phyloP scores from a whole-genome alignment of 2,329 filamentous ascomycete genomes.

The Clarireedia sp. region DNA sequence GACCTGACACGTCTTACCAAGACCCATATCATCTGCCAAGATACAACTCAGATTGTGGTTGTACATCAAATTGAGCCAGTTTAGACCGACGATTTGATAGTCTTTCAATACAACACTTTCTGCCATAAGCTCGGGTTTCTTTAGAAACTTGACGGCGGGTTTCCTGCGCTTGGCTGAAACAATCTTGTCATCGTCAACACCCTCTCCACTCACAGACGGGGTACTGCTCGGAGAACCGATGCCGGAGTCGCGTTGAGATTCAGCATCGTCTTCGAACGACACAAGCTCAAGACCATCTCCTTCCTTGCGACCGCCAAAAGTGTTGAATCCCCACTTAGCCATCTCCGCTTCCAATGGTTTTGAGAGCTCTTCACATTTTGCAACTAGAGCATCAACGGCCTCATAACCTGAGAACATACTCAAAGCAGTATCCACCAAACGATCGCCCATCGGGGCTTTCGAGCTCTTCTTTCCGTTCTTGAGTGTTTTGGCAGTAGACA shows the following conservation, averaged over 20 bases:
- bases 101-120: slow-evolving; percentile 74
- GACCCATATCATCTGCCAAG: slow-evolving; percentile 92
- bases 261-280: slow-evolving; percentile 33
- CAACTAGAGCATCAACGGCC: slow-evolving; percentile 75
- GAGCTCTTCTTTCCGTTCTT: slow-evolving; percentile 43
- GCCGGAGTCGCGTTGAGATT: slow-evolving; percentile 51
- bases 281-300: slow-evolving; percentile 49
- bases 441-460: slow-evolving; percentile 51
- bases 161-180: slow-evolving; percentile 18
- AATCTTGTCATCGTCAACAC: slow-evolving; percentile 38
- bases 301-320: slow-evolving; percentile 50
- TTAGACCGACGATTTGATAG: slow-evolving; percentile 89
- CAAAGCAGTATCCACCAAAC: slow-evolving; percentile 56
- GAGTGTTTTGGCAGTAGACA: slow-evolving; percentile 44
- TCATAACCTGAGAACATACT: slow-evolving; percentile 74
- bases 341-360: slow-evolving; percentile 57
- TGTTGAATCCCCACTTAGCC: slow-evolving; percentile 59
- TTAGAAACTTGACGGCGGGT: slow-evolving; percentile 25
- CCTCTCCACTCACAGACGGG: slow-evolving; percentile 30
- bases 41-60: slow-evolving; percentile 77
- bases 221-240: slow-evolving; percentile 52
- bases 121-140: slow-evolving; percentile 68
- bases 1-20: slow-evolving; percentile 95
- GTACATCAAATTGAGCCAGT: slow-evolving; percentile 86
- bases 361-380: slow-evolving; percentile 65